phyloP scores from a whole-genome alignment of 305 asterid genomes.

The Fraxinus albicans region DNA sequence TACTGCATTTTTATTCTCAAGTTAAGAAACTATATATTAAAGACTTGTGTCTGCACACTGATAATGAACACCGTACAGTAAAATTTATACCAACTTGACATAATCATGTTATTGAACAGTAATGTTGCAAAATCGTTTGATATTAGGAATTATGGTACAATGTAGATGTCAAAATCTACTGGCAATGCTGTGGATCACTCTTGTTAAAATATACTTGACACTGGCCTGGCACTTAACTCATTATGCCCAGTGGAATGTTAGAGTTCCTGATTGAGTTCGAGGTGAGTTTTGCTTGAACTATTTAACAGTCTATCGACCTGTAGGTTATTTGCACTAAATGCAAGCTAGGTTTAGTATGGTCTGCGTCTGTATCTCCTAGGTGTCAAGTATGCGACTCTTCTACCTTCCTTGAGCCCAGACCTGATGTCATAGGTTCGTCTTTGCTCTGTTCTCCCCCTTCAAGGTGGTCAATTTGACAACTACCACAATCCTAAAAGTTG shows the following conservation, averaged over 20 bases:
- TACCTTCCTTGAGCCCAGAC: background rate
- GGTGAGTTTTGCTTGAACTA: background rate
- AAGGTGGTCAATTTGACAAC: background rate
- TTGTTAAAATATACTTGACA: no score
- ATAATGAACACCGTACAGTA: no score
- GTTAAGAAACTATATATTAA: background rate
- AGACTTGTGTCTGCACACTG: background rate
- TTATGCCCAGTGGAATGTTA: no score
- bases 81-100: background rate
- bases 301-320: background rate
- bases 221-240: no score
- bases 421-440: background rate
- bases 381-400: background rate
- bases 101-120: background rate
- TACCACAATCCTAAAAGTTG: background rate
- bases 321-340: background rate
- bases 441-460: background rate
- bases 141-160: background rate
- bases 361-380: background rate
- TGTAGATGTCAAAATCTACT: background rate
- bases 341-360: no score
- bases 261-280: background rate
- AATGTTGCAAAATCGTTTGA: background rate
- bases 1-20: background rate
- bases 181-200: no score